Percentiles rank a stretch among this genome's conserved stretches.
Conservation (phyloP, 352 stramenopile genomes). For the Globisporangium ultimum region DNA sequence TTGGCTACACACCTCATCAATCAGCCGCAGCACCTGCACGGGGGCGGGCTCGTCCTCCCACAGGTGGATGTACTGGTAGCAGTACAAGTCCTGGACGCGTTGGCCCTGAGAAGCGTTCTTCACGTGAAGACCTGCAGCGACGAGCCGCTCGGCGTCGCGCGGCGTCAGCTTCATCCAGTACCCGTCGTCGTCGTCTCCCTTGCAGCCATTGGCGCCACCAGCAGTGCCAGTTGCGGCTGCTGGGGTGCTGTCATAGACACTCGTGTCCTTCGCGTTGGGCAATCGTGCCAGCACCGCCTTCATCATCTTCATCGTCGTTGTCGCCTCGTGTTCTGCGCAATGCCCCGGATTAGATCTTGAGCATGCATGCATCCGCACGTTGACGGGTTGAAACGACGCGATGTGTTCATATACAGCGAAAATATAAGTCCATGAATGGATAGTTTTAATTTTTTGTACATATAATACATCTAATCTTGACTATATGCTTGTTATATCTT, state of each 20-base stretch:
- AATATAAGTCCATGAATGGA: neutral
- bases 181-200: too few species aligned
- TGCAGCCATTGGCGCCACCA: neutral
- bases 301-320: neutral
- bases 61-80: slow-evolving; percentile 9
- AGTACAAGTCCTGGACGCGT: slow-evolving; percentile 3
- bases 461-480: too few species aligned
- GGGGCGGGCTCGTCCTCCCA: slow-evolving; percentile 4
- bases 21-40: slow-evolving; percentile 14
- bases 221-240: slow-evolving; percentile 1
- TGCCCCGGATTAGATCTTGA: neutral
- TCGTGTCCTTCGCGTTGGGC: neutral
- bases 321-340: neutral
- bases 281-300: neutral
- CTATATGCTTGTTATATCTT: neutral
- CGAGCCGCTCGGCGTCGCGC: slow-evolving; percentile 8
- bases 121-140: slow-evolving; percentile 3
- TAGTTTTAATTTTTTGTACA: too few species aligned
- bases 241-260: too few species aligned
- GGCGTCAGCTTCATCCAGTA: slow-evolving; percentile 7
- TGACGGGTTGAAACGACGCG: too few species aligned
- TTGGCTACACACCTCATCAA: slow-evolving; percentile 3
- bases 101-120: neutral
- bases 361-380: too few species aligned
- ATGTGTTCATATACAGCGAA: neutral